Base-by-base conservation (phyloP, 2,329 filamentous ascomycete genomes). In the Colletotrichum plurivorum region DNA sequence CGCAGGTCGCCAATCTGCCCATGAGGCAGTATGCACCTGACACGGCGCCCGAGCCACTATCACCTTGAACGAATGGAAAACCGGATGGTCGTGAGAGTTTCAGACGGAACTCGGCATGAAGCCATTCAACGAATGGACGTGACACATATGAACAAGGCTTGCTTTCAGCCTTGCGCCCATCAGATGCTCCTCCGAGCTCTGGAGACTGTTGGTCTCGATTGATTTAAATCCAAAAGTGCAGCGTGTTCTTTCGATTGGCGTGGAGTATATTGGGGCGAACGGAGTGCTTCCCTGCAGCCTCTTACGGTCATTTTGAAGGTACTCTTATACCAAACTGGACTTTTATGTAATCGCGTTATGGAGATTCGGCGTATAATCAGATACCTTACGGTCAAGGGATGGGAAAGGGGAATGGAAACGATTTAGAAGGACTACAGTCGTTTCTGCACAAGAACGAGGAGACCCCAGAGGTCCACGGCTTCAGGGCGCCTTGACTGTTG, bases 1-100 rank as follows among this genome's bases (percentile, higher is more conserved):
- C 79, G 4, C 81, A 80, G 66, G 64, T 77, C 3, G 64, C 69
- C 9, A 77, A 74, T 52, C 55, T 71, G 20, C 73, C 69, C 45
- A 60, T 73, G 27, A 74, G 78, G 18, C 74, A 77, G 25, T 70
- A 70, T 22, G 74, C 72, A 13, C 45, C 72, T 8, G 79, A 81
- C 25, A 58, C 58, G 66, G 53, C 57, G 16, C 64, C 63, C 27
- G 67, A 70, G 16, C 53, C 67, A 12, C 41, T 45, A 15, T 70
- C 67, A 27, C 67, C 67, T 48, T 68, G 41, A 58, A 36, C n/a
- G 16, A 6, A 8, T 18, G n/a, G 3, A 10, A 16, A 13, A 27
- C n/a, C 41, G 12, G 46, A 7, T 2, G 13, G n/a, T 18, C n/a
- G 4, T 25, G 56, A 49, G 4, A 59, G 25, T 12, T 59, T 39